Evolutionary conservation across 2,329 filamentous ascomycete species (phyloP).

Genomic region (Helminthosporium solani): DNA sequence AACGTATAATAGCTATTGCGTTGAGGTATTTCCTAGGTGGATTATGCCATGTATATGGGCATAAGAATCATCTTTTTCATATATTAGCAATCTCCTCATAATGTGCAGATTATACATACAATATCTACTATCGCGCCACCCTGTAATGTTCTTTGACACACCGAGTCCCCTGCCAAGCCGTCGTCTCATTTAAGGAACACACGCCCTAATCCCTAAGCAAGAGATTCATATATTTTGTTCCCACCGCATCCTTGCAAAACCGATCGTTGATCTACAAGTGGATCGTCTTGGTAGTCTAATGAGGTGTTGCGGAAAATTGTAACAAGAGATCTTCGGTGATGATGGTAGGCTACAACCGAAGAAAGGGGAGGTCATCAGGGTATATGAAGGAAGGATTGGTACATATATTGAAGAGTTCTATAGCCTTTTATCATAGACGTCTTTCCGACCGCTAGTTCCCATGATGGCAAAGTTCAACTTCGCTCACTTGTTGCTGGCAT

Average conservation of each 20-base stretch:
- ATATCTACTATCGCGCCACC: background rate
- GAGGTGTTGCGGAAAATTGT: background rate
- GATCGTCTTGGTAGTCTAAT: background rate
- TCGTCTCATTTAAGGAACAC: background rate
- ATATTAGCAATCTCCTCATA: background rate
- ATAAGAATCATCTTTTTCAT: no score
- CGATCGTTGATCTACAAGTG: background rate
- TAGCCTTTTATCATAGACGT: no score
- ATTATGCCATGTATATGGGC: no score
- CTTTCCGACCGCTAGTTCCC: no score
- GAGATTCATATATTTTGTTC: background rate
- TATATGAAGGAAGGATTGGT: background rate
- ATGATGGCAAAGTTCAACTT: background rate
- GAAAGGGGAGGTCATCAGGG: background rate
- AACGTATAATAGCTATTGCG: no score
- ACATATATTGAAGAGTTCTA: no score
- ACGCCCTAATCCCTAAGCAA: background rate
- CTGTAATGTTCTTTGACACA: background rate
- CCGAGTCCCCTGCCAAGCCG: background rate
- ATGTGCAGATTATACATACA: no score
- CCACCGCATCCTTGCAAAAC: background rate
- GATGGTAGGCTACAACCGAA: background rate
- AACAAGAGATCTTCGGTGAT: background rate
- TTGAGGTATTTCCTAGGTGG: no score
- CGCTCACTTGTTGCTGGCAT: slow-evolving; percentile 4